phyloP scores from a whole-genome alignment of 1,284 basidiomycete genomes.

The Sanghuangporus weigelae region DNA sequence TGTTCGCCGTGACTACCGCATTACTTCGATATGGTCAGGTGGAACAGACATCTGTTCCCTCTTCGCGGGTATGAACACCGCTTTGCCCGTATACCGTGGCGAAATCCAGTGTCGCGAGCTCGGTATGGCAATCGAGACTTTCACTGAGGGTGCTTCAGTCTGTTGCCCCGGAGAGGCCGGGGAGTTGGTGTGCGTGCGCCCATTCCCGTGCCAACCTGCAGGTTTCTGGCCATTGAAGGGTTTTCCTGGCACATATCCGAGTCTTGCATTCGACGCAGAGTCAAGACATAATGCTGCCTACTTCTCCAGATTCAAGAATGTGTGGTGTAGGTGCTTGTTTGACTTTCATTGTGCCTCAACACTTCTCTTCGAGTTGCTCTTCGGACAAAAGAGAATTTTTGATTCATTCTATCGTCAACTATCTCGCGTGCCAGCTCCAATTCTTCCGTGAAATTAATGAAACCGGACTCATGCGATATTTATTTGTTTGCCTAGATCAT shows the following conservation, averaged over 20 bases:
- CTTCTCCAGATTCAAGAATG: constrained; percentile 62
- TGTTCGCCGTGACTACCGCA: background rate
- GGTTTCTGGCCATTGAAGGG: constrained; percentile 81
- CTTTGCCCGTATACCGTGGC: constrained; percentile 77
- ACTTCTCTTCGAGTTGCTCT: background rate
- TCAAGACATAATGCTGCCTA: constrained; percentile 71
- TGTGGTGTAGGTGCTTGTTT: constrained; percentile 64
- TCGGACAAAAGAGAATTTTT: background rate
- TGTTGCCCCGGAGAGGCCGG: constrained; percentile 44
- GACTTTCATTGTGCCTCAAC: constrained; percentile 7
- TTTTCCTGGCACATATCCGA: constrained; percentile 46
- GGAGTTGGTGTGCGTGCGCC: constrained; percentile 69
- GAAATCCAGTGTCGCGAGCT: constrained; percentile 85
- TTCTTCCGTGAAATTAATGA: background rate
- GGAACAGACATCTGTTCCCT: constrained; percentile 87
- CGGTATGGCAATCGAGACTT: constrained; percentile 71
- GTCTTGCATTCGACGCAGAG: constrained; percentile 53
- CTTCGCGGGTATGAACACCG: constrained; percentile 78
- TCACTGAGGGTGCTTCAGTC: constrained; percentile 38
- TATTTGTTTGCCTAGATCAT: constrained; percentile 45
- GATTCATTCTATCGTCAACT: background rate
- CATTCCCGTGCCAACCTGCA: constrained; percentile 83
- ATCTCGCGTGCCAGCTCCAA: background rate
- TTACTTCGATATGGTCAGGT: constrained; percentile 34
- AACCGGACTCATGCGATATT: background rate